These are phyloP conservation scores for Mycena metata DNA, from an alignment of 768 basidiomycete species.

Conservation along the genomic window DNA sequence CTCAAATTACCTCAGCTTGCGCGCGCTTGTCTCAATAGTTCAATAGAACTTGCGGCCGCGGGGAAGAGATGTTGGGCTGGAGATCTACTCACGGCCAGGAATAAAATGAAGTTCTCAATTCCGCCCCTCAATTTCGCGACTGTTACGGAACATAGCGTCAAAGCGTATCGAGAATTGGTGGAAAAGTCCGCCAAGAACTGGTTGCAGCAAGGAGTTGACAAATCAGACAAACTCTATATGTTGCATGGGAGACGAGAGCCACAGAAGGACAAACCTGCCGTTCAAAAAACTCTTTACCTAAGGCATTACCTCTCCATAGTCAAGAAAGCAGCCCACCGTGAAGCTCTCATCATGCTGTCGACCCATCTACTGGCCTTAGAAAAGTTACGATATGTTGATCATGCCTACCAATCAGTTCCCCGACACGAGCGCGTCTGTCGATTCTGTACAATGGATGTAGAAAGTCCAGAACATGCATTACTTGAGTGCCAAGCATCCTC, in stretches of 20 bases:
- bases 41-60: too few species aligned
- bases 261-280: too few species aligned
- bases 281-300: too few species aligned
- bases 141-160: neutral
- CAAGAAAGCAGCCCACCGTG: conserved; percentile 1
- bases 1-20: too few species aligned
- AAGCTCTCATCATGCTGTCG: conserved; percentile 14
- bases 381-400: conserved; percentile 10
- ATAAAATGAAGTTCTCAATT: neutral
- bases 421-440: conserved; percentile 1
- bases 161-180: neutral
- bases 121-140: neutral
- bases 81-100: neutral
- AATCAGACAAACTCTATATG: too few species aligned
- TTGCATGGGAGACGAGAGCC: too few species aligned
- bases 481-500: conserved; percentile 8
- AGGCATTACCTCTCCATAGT: conserved; percentile 12
- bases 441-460: neutral
- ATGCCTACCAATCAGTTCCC: neutral
- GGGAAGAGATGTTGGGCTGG: neutral
- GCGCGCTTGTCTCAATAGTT: too few species aligned
- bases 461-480: conserved; percentile 17
- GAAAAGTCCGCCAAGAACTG: neutral
- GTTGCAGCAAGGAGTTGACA: conserved; percentile 1
- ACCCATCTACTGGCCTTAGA: conserved; percentile 5